These are phyloP conservation scores for Nakazawaea ishiwadae DNA, from an alignment of 805 yeast species.

Conservation along the genomic window DNA sequence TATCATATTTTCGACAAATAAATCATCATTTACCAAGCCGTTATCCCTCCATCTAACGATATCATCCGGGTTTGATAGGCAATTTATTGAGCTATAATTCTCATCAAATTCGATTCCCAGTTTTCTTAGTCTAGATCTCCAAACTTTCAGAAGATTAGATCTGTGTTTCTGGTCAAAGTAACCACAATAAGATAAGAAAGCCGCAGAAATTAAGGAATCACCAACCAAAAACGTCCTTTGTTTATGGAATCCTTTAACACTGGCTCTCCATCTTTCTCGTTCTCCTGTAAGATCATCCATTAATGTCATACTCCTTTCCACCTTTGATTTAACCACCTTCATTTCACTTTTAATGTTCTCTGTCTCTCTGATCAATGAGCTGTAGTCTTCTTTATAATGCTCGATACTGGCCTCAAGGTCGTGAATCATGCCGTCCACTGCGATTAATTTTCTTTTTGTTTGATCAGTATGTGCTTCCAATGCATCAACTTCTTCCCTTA, in stretches of 20 bases:
- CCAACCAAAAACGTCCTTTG: conserved; percentile 53
- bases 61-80: conserved; percentile 36
- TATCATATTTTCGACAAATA: conserved; percentile 59
- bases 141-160: conserved; percentile 23
- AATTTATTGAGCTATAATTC: conserved; percentile 28
- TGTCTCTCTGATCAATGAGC: conserved; percentile 69
- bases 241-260: conserved; percentile 45
- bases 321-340: conserved; percentile 52
- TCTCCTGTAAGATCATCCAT: conserved; percentile 64
- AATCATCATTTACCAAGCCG: conserved; percentile 55
- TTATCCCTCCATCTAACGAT: conserved; percentile 44
- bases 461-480: conserved; percentile 59
- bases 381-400: conserved; percentile 60
- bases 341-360: conserved; percentile 74
- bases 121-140: conserved; percentile 31
- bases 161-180: conserved; percentile 46
- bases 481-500: conserved; percentile 55
- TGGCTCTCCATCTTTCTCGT: conserved; percentile 67
- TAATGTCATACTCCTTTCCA: conserved; percentile 56
- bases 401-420: conserved; percentile 73
- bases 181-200: conserved; percentile 61
- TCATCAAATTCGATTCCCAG: conserved; percentile 35
- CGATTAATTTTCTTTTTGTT: conserved; percentile 64
- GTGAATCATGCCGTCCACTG: conserved; percentile 74
- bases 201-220: conserved; percentile 58